Conservation (phyloP, 352 stramenopile species). For the Phytophthora capsici region DNA sequence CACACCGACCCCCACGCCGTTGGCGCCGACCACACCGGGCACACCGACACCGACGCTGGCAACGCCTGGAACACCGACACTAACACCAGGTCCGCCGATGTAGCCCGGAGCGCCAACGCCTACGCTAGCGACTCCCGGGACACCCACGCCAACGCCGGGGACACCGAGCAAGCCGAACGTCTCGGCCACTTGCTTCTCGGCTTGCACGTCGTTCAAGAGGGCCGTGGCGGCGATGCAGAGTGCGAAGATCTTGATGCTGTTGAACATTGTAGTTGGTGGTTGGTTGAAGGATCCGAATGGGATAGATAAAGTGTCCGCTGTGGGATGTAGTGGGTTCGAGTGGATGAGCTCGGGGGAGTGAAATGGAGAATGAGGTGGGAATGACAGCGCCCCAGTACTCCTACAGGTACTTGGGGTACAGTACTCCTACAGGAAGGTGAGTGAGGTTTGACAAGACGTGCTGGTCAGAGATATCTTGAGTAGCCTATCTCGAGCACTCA, state of each 20-base stretch:
- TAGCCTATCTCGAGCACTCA: background rate
- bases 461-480: background rate
- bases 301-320: background rate
- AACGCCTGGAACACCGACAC: background rate
- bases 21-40: background rate
- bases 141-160: background rate
- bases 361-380: background rate
- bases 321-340: background rate
- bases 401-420: no score
- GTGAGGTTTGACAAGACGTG: background rate
- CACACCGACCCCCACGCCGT: background rate
- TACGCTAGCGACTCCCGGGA: background rate
- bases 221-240: background rate
- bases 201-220: background rate
- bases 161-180: constrained; percentile 6
- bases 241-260: constrained; percentile 9
- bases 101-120: background rate
- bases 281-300: background rate
- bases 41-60: background rate
- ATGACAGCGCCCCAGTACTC: background rate
- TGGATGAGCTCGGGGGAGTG: background rate
- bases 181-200: constrained; percentile 7
- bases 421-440: no score
- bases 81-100: background rate
- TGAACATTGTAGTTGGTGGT: constrained; percentile 5